Evolutionary conservation across 2,329 filamentous ascomycete genomes (phyloP), one percentile per base, ranked within the genome.

Genomic region (Teratosphaeriaceae sp.): DNA sequence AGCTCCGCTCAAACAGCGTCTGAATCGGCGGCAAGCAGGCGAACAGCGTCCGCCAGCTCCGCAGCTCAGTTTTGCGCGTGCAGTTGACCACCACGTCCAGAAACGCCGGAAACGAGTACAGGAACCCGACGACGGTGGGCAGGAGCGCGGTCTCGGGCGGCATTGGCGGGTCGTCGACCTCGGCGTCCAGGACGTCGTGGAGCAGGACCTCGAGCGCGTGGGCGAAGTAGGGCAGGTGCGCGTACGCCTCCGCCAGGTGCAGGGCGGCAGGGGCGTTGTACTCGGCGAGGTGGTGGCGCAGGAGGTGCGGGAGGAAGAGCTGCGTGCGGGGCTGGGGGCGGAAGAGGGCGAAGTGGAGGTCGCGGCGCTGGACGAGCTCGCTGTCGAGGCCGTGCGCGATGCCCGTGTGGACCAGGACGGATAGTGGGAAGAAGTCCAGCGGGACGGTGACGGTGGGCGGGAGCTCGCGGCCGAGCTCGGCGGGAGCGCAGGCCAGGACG

Each of bases 71-170:
- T 67, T 98, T 98, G 42, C 92, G 84, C 1, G 92, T 96, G 66
- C 92, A 98, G 66, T 94, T 92, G 16, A 98, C 84, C 19, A 98
- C 83, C 45, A 97, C 92, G 57, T 97, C 90, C 13, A 97, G 80
- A 59, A 96, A 98, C 45, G 88, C 80, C 43, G 82, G 83, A 54
- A 75, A 75, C 1, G 68, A 70, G 6, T 69, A 72, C 15, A 77
- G 61, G 51, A 76, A 76, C 0, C 70, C 72, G n/a, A 76, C 59
- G 2, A 75, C 69, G 29, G 66, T 69, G 8, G 73, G 73, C 11
- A 77, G 56, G 4, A 76, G 62, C 13, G 72, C 72, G 38, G 68
- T 67, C 54, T 71, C 68, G 11, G 66, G 63, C 5, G 65, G 61
- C 1, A 48, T 46, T 4, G 67, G 66, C 43, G 65, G 63, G n/a